Evolutionary conservation across 2,329 filamentous ascomycete species (phyloP).

Genomic region (Periglandula ipomoeae): DNA sequence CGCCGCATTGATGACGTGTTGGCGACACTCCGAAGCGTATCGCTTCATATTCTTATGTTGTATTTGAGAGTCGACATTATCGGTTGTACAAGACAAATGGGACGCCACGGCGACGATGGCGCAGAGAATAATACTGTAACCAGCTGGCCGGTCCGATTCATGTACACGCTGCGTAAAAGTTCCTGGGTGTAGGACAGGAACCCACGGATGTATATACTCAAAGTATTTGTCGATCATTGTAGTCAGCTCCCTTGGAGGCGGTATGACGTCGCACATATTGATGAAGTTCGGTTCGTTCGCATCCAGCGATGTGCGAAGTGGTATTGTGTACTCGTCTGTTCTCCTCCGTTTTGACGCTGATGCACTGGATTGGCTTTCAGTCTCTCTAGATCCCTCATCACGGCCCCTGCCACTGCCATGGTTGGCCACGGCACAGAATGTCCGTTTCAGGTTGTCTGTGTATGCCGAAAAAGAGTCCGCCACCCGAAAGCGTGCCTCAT

Average conservation of each 20-base stretch:
- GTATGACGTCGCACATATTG: neutral
- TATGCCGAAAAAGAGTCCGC: neutral
- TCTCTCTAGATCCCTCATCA: neutral
- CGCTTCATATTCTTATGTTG: neutral
- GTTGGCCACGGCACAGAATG: neutral
- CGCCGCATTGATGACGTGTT: neutral
- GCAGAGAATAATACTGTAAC: constrained; percentile 1
- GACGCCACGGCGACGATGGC: constrained; percentile 7
- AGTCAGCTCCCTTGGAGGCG: neutral
- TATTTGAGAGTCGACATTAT: neutral
- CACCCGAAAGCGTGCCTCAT: neutral
- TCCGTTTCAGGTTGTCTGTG: constrained; percentile 15
- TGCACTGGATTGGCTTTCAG: neutral
- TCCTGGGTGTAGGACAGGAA: constrained; percentile 7
- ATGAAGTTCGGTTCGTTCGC: neutral
- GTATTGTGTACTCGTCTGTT: neutral
- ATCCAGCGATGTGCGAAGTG: neutral
- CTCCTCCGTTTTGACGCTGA: neutral
- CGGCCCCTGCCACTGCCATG: neutral
- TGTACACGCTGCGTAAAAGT: constrained; percentile 5
- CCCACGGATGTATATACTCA: neutral
- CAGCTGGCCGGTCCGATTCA: neutral
- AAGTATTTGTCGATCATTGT: neutral
- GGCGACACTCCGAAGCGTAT: neutral
- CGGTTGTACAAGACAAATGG: neutral